Evolutionary conservation across 768 basidiomycete genomes (phyloP).

Genomic region (Mycena haematopus): DNA sequence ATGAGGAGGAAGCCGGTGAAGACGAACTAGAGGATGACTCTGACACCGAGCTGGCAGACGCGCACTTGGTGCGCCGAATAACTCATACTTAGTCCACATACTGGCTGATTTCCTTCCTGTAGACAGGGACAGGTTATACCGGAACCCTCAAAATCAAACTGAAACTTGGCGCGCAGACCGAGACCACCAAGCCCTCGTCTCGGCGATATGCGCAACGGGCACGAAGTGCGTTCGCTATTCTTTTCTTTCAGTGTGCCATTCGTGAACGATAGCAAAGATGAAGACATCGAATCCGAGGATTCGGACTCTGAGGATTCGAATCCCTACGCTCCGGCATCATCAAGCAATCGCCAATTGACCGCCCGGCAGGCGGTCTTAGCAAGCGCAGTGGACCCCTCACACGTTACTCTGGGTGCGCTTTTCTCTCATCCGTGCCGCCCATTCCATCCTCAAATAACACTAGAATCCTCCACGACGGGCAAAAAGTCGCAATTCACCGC

Average conservation of each 20-base stretch:
- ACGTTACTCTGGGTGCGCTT: conserved; percentile 51
- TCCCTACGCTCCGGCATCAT: conserved; percentile 20
- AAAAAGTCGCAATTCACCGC: conserved; percentile 59
- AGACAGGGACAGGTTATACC: background rate
- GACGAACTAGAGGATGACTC: conserved; percentile 29
- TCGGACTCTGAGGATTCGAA: conserved; percentile 38
- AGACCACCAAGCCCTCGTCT: background rate
- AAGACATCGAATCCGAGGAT: conserved; percentile 46
- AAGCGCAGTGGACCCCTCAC: conserved; percentile 50
- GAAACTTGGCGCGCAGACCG: conserved; percentile 21
- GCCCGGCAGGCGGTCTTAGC: conserved; percentile 57
- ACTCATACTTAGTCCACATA: too few species aligned
- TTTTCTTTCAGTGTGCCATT: too few species aligned
- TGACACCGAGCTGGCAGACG: conserved; percentile 8
- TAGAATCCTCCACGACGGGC: conserved; percentile 16
- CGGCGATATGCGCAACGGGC: conserved; percentile 13
- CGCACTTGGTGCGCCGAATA: conserved; percentile 11
- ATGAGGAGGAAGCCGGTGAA: conserved; percentile 18
- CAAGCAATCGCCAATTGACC: conserved; percentile 35
- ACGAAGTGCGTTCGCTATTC: background rate
- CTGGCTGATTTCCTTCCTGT: background rate
- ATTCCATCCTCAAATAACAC: background rate
- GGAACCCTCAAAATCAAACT: conserved; percentile 24
- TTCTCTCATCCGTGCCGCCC: background rate
- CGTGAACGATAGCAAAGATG: conserved; percentile 33